phyloP scores from a whole-genome alignment of 2,329 filamentous ascomycete genomes.

The Hortaea sp. region DNA sequence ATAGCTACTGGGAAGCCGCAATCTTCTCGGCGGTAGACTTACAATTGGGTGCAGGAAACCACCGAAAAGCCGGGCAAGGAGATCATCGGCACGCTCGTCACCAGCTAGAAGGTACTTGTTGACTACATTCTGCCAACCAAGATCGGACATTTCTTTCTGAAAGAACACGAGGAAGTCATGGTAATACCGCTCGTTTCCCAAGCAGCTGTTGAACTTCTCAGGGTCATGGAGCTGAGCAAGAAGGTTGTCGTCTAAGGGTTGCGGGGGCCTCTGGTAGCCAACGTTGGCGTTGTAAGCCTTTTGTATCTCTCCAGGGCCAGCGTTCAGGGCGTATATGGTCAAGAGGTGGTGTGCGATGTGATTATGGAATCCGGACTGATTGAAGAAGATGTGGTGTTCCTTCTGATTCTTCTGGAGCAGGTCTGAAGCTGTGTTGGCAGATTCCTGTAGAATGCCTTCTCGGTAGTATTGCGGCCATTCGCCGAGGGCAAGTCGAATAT shows the following conservation, averaged over 20 bases:
- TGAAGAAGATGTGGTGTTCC: constrained; percentile 74
- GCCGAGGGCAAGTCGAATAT: constrained; percentile 34
- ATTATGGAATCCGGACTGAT: constrained; percentile 63
- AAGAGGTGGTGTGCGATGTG: constrained; percentile 74
- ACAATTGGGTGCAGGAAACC: constrained; percentile 58
- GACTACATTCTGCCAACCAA: constrained; percentile 53
- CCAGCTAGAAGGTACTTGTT: constrained; percentile 59
- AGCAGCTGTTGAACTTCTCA: constrained; percentile 44
- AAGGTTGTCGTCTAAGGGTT: constrained; percentile 34
- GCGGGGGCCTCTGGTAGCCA: constrained; percentile 51
- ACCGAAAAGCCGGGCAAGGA: constrained; percentile 59
- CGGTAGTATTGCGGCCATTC: constrained; percentile 39
- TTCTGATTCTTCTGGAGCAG: constrained; percentile 68
- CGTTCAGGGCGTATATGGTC: constrained; percentile 66
- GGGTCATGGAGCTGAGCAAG: constrained; percentile 49
- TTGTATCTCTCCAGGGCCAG: constrained; percentile 49
- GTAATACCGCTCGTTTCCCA: constrained; percentile 58
- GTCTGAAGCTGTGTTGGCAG: constrained; percentile 53
- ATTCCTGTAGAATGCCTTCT: constrained; percentile 41
- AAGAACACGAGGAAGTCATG: constrained; percentile 69
- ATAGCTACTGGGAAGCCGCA: constrained; percentile 28
- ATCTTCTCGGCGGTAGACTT: too few relatives aligned
- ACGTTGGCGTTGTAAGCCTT: constrained; percentile 55
- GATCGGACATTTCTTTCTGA: constrained; percentile 56
- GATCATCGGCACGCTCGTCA: constrained; percentile 53